Base-by-base conservation (phyloP, 2,329 filamentous ascomycete genomes). In the Diaporthe sp. region DNA sequence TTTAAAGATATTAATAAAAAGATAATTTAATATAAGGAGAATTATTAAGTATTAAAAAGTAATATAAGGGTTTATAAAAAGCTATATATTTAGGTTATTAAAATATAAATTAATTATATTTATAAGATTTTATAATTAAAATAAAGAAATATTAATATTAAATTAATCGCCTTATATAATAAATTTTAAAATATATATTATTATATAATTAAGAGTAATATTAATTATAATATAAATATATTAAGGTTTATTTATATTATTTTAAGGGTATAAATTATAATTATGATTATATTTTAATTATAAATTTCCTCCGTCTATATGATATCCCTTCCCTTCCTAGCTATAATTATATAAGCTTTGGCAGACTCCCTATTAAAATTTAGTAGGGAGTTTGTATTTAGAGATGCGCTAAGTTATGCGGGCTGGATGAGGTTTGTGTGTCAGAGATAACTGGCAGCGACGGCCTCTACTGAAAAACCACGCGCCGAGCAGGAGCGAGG, bases 391-490 rank as follows among this genome's bases (percentile, higher is more conserved):
- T 51, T 7, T 51, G 22, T 2, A 2, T 37, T 37, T 37, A 37
- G 7, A 37, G 9, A 37, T 37, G 34, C 22, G 22, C 46, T 51
- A 51, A 51, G n/a, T 51, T 51, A n/a, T 51, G 10, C 7, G 22
- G 46, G 46, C 46, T 51, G 7, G n/a, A 51, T 22, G 46, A 51
- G 46, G 46, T 51, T 4, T 51, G n/a, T n/a, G 13, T 17, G 22
- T 51, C 4, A 51, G 46, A 51, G 46, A 51, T 51, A 51, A 51
- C 25, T 73, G 58, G 71, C 71, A 65, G 46, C 49, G 31, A 73
- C 71, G 37, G 42, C 71, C 70, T 73, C 70, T 58, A 61, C 70
- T 62, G 42, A 44, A 73, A 73, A 73, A 53, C 34, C 31, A 53
- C 58, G 59, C 70, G 65, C 65, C 65, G 25, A 69, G 49, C 49